These are phyloP conservation scores for Epithemia pelagica DNA, from an alignment of 108 stramenopile species.

Conservation along the genomic window DNA sequence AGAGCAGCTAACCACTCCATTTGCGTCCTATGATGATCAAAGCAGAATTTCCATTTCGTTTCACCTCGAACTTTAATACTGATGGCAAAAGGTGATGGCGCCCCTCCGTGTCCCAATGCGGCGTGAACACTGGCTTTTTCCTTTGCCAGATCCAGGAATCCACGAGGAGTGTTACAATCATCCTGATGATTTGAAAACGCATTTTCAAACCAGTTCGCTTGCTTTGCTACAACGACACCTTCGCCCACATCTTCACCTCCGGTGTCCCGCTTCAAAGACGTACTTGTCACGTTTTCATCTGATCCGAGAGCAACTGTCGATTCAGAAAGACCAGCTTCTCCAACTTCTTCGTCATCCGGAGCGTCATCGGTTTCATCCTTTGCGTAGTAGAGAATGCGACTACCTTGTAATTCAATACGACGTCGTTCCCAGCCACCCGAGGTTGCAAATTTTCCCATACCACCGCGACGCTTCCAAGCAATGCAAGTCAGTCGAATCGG, in stretches of 20 bases:
- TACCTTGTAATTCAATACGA: conserved; percentile 44
- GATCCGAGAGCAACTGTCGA: not conserved
- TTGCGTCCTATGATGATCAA: conserved; percentile 50
- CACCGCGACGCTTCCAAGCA: conserved; percentile 72
- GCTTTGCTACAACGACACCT: conserved; percentile 7
- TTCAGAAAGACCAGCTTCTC: not conserved
- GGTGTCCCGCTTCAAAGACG: not conserved
- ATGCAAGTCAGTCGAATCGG: conserved; percentile 37
- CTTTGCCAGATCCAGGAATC: conserved; percentile 65
- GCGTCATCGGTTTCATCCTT: conserved; percentile 1
- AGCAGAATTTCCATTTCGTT: conserved; percentile 83
- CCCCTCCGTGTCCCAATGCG: conserved; percentile 46
- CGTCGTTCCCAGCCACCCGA: conserved; percentile 64
- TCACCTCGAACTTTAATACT: conserved; percentile 46
- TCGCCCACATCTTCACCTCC: conserved; percentile 1
- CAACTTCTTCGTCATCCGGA: conserved; percentile 7
- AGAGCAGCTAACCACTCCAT: conserved; percentile 72
- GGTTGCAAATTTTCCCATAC: conserved; percentile 59
- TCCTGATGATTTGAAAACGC: conserved; percentile 7
- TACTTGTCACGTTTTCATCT: not conserved
- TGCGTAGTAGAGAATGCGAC: conserved; percentile 40
- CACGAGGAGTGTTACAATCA: conserved; percentile 36
- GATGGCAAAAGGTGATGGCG: conserved; percentile 68
- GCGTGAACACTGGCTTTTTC: conserved; percentile 63
- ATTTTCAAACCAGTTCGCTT: conserved; percentile 19